A percentile compares a stretch with the other conserved stretches of the same genome.
Evolutionary conservation across 805 yeast species (phyloP).

Genomic region (Kazachstania martiniae): DNA sequence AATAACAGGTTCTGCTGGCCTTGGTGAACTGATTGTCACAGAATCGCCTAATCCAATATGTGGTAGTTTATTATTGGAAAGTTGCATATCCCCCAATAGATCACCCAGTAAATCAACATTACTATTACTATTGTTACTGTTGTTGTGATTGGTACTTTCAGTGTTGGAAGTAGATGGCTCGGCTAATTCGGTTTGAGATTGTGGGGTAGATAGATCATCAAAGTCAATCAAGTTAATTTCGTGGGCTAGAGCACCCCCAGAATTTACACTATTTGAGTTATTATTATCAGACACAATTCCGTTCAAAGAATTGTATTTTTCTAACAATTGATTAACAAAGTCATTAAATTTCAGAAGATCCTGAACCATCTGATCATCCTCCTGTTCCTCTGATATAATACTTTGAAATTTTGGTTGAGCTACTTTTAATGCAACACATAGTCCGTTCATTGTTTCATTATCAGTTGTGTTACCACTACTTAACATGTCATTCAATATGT

Average conservation of each 20-base stretch:
- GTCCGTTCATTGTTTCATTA: slow-evolving; percentile 61
- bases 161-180: no score
- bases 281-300: neutral
- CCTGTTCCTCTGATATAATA: slow-evolving; percentile 60
- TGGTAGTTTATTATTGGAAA: slow-evolving; percentile 4
- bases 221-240: slow-evolving; percentile 59
- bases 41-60: slow-evolving; percentile 17
- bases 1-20: slow-evolving; percentile 5
- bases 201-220: slow-evolving; percentile 33
- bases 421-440: slow-evolving; percentile 61
- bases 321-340: slow-evolving; percentile 52
- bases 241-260: slow-evolving; percentile 30
- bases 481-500: slow-evolving; percentile 77
- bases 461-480: slow-evolving; percentile 23
- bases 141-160: neutral
- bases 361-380: slow-evolving; percentile 51
- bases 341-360: slow-evolving; percentile 61
- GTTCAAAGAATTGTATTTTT: slow-evolving; percentile 55
- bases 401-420: slow-evolving; percentile 77
- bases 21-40: slow-evolving; percentile 28
- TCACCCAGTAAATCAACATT: slow-evolving; percentile 60
- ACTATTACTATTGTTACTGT: slow-evolving; percentile 9
- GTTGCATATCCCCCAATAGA: slow-evolving; percentile 29
- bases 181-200: slow-evolving; percentile 6
- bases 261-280: slow-evolving; percentile 22